Conservation (phyloP, 805 yeast genomes). For the Lipomyces chichibuensis region DNA sequence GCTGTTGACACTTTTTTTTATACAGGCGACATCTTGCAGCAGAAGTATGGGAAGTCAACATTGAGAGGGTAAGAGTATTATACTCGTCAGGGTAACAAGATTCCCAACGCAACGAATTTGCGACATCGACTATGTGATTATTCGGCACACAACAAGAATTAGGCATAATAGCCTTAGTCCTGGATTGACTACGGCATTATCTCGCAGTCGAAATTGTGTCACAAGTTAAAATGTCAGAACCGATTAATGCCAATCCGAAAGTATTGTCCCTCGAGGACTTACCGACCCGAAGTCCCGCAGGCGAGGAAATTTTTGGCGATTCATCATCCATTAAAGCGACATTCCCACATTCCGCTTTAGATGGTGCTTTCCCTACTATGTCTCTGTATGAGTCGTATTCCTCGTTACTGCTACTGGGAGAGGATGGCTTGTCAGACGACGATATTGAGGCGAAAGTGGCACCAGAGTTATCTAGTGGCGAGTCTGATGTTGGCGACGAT, state of each 20-base stretch:
- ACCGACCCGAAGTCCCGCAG: constrained; percentile 60
- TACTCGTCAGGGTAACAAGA: too few species aligned
- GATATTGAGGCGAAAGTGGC: constrained; percentile 26
- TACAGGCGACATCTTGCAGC: too few species aligned
- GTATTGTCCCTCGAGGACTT: constrained; percentile 73
- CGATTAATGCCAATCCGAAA: constrained; percentile 89
- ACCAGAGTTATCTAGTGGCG: constrained; percentile 27
- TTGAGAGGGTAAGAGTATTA: too few species aligned
- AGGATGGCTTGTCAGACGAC: constrained; percentile 35
- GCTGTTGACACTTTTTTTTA: too few species aligned
- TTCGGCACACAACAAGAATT: neutral
- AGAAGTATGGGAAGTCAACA: too few species aligned
- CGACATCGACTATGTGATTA: too few species aligned
- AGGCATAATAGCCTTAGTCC: too few species aligned
- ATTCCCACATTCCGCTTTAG: constrained; percentile 29
- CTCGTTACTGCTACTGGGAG: constrained; percentile 37
- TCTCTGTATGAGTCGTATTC: constrained; percentile 11
- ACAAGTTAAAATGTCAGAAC: constrained; percentile 62
- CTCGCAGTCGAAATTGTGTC: neutral
- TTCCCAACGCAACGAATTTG: too few species aligned
- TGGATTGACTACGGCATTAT: neutral
- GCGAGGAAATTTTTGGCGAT: neutral
- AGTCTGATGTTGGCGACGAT: constrained; percentile 35
- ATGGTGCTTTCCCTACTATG: constrained; percentile 19
- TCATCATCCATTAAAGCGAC: neutral